These are phyloP conservation scores for Gastrolobium villosum DNA, from an alignment of 306 rosid genomes.

Conservation along the genomic window DNA sequence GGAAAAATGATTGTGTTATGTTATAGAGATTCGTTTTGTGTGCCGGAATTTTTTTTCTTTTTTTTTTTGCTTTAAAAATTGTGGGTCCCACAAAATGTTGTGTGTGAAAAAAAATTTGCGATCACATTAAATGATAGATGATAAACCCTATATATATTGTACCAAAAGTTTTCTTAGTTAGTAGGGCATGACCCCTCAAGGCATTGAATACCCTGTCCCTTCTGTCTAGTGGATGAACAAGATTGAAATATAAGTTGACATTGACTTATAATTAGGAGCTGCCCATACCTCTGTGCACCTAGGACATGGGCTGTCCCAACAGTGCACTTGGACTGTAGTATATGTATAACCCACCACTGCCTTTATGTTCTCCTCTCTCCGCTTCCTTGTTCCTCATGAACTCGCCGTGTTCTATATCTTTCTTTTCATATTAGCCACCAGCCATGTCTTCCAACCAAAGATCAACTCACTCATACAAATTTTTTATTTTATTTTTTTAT, in stretches of 20 bases:
- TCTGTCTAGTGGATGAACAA: slow-evolving; percentile 46
- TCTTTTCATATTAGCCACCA: slow-evolving; percentile 10
- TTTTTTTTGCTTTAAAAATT: no score
- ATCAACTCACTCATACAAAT: background rate
- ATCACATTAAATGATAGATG: no score
- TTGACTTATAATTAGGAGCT: slow-evolving; percentile 44
- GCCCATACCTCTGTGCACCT: slow-evolving; percentile 50
- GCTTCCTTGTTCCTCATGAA: background rate
- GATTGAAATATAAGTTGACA: slow-evolving; percentile 46
- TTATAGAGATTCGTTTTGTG: no score
- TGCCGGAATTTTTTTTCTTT: no score
- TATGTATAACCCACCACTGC: slow-evolving; percentile 32
- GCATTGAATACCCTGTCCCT: slow-evolving; percentile 63
- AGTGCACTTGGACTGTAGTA: slow-evolving; percentile 24
- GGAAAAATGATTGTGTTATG: no score
- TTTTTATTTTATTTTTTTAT: no score
- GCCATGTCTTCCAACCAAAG: background rate
- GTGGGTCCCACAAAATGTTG: no score
- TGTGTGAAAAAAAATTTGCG: no score
- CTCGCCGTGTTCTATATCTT: background rate
- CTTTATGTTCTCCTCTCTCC: background rate
- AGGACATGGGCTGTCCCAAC: slow-evolving; percentile 61
- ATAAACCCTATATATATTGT: background rate
- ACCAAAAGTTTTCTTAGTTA: no score
- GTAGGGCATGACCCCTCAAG: slow-evolving; percentile 38